Base-by-base conservation (phyloP, 1,139 yeast genomes). In the Geotrichum bryndzae region DNA sequence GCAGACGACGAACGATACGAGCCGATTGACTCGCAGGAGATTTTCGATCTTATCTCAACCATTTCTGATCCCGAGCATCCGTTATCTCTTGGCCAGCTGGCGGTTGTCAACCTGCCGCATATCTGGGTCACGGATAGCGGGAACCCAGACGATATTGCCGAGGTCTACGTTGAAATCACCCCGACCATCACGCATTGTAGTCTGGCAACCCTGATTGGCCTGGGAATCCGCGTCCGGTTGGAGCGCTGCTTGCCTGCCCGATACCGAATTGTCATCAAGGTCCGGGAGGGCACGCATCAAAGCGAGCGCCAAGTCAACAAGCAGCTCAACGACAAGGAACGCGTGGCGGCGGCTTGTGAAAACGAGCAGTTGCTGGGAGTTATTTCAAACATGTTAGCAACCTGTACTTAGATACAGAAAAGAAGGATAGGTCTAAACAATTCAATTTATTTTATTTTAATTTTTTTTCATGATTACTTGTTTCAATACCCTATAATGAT, bases 31-130 rank as follows among this genome's bases (percentile, higher is more conserved):
- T 76, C 91, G 6, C 90, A 87, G 68, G 92, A 87, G 69, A 81
- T 87, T 6, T 86, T 80, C 66, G 90, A 87, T 69, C 79, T 94
- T 61, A 90, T 94, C 4, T 84, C 97, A 1, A 82, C 90, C 33
- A 94, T 95, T 29, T 89, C 96, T 0, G 99, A 95, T 73, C 99
- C 99, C 1, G 99, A 95, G 71, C 99, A 95, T 73, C 99, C 99
- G 0, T 79, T 95, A 53, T 88, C 97, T 0, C 79, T 95, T 63
- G 99, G 97, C 0, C 99, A 95, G 74, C 80, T 95, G 22, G 95
- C 97, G 0, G 98, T 95, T 53, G 97, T 95, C 1, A 91, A 91
- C 70, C 78, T 95, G 58, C 81, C 81, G 1, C 97, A 95, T 72
- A 94, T 95, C 62, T 73, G 77, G 50, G 90, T 95, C 8, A 78